Evolutionary conservation across 768 basidiomycete species (phyloP).

Genomic region (Hysterangium stoloniferum): DNA sequence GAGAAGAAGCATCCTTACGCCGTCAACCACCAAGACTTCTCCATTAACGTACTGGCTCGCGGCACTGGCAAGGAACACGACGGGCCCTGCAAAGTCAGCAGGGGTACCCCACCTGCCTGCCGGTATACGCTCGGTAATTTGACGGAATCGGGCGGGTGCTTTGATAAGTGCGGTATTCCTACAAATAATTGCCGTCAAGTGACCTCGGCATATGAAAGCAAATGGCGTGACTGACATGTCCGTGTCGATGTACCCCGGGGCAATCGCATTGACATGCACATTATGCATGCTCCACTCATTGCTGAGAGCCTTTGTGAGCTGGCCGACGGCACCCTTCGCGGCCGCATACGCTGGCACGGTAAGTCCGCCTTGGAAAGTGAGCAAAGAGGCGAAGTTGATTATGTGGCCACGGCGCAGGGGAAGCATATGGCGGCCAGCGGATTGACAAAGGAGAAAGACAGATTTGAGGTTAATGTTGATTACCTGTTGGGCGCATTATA

Average conservation of each 20-base stretch:
- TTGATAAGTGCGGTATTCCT: slow-evolving; percentile 61
- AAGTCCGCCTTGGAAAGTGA: slow-evolving; percentile 53
- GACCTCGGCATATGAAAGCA: slow-evolving; percentile 3
- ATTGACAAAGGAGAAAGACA: slow-evolving; percentile 76
- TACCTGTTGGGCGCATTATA: slow-evolving; percentile 40
- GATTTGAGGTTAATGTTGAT: slow-evolving; percentile 85
- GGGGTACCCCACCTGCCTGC: slow-evolving; percentile 66
- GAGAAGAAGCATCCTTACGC: slow-evolving; percentile 37
- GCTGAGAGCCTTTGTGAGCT: slow-evolving; percentile 80
- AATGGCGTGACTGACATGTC: slow-evolving; percentile 57
- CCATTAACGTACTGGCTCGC: slow-evolving; percentile 70
- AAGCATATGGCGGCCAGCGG: slow-evolving; percentile 88
- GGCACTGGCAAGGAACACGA: slow-evolving; percentile 60
- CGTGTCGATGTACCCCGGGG: slow-evolving; percentile 82
- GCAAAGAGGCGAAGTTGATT: slow-evolving; percentile 60
- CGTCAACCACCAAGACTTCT: slow-evolving; percentile 64
- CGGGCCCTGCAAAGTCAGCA: slow-evolving; percentile 64
- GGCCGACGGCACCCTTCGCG: slow-evolving; percentile 81
- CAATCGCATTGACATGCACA: slow-evolving; percentile 83
- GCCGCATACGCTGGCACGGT: slow-evolving; percentile 88
- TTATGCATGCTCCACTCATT: slow-evolving; percentile 92
- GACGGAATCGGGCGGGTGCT: slow-evolving; percentile 57
- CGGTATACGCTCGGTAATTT: slow-evolving; percentile 70
- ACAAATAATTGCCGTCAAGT: slow-evolving; percentile 10
- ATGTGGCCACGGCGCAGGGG: slow-evolving; percentile 61